Base-by-base conservation (phyloP, 768 basidiomycete species). In the Leccinum rimulosum region DNA sequence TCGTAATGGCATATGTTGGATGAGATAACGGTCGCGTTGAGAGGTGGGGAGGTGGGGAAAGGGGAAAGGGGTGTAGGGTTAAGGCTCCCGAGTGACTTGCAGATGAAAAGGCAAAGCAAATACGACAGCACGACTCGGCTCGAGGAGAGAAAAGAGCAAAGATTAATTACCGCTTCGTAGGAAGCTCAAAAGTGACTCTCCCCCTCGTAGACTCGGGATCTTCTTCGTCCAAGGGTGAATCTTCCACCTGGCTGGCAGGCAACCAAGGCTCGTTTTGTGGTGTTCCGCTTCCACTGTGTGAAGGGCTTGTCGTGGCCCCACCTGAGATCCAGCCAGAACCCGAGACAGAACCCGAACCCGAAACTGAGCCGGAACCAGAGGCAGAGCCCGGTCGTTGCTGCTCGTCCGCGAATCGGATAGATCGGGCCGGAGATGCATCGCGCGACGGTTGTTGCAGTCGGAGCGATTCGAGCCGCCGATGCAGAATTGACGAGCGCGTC, bases 401-500 rank as follows among this genome's bases (percentile, higher is more conserved):
- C 54, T 74, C 69, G 31, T 81, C 80, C 40, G 74, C 79, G 63
- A 80, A 82, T 36, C 78, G 75, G 55, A 82, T 74, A 12, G 80
- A 82, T n/a, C 80, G 78, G 9, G 75, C 61, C 1, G 80, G 80
- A 7, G 81, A 82, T 50, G 67, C 73, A 3, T 79, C 80, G 25
- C 80, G 75, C 17, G 72, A 64, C 22, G 57, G 63, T n/a, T 43
- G 40, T n/a, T 43, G 40, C 6, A 61, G 40, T 27, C 28, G 66
- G 27, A 73, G 68, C 6, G 72, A 74, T 51, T 73, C 71, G 7
- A 73, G 65, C 12, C 72, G 64, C 54, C 72, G 66, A 50, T 73
- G 73, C 6, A 59, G 67, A 54, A 70, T 31, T 4, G 72, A 71
- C 14, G 59, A 48, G 33, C 48, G 73, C 15, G 62, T 40, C 1